Percentiles rank a stretch among this genome's conserved stretches.
These are phyloP conservation scores for Juglanconis oblonga DNA, from an alignment of 2,329 filamentous ascomycete genomes.

Conservation along the genomic window DNA sequence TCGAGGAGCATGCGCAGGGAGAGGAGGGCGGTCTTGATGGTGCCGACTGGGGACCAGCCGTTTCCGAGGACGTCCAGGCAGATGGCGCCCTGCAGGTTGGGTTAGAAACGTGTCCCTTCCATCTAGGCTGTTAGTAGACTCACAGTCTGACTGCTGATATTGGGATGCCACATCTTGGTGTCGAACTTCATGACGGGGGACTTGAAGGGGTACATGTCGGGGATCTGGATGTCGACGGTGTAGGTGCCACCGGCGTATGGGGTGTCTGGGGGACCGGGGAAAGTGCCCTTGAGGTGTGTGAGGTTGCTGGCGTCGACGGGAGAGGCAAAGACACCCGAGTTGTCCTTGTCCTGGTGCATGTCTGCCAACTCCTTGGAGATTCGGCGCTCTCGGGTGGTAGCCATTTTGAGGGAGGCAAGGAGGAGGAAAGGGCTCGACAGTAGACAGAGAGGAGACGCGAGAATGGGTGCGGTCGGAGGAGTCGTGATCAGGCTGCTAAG, in stretches of 20 bases:
- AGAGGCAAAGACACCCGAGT: constrained; percentile 72
- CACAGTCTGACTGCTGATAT: constrained; percentile 91
- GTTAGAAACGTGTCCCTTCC: neutral
- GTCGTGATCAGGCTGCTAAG: too few species aligned
- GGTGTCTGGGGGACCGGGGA: constrained; percentile 85
- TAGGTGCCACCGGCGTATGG: constrained; percentile 88
- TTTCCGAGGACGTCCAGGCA: constrained; percentile 88
- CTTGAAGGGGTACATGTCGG: constrained; percentile 87
- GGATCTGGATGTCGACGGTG: constrained; percentile 81
- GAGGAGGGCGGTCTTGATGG: constrained; percentile 91
- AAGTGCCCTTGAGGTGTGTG: constrained; percentile 77
- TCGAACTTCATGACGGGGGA: constrained; percentile 87
- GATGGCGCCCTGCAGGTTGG: constrained; percentile 72
- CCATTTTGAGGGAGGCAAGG: constrained; percentile 32
- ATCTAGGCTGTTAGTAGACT: constrained; percentile 30
- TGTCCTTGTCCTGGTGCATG: constrained; percentile 66
- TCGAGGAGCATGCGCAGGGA: constrained; percentile 91
- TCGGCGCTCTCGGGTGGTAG: constrained; percentile 53
- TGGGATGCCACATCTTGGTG: constrained; percentile 96
- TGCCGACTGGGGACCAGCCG: constrained; percentile 94
- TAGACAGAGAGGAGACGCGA: neutral
- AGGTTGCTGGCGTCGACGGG: constrained; percentile 66
- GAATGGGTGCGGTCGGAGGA: too few species aligned
- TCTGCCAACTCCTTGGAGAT: constrained; percentile 76
- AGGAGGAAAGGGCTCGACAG: neutral